These are phyloP conservation scores for Penicillium steckii DNA, from an alignment of 495 filamentous ascomycete genomes.

Conservation along the genomic window DNA sequence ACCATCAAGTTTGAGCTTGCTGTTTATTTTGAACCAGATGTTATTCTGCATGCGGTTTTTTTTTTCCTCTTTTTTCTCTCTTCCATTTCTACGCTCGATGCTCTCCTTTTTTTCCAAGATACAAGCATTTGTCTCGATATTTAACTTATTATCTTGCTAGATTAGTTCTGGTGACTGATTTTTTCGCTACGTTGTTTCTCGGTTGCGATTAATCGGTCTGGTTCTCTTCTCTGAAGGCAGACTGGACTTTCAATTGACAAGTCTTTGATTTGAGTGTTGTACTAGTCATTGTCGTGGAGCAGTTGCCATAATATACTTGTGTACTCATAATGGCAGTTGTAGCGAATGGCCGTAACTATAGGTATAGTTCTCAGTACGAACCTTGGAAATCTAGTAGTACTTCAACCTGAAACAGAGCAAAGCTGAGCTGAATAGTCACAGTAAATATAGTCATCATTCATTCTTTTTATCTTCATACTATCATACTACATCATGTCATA, in stretches of 20 bases:
- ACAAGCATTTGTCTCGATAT: background rate
- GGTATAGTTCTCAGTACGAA: no score
- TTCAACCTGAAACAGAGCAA: no score
- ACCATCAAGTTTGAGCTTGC: background rate
- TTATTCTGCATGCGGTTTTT: background rate
- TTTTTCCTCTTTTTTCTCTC: no score
- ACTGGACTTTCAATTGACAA: constrained; percentile 16
- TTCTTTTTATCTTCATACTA: constrained; percentile 3
- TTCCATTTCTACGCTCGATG: background rate
- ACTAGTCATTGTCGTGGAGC: background rate
- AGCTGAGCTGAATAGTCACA: no score
- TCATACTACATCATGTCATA: constrained; percentile 14
- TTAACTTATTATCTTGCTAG: background rate
- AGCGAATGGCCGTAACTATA: no score
- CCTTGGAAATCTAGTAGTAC: background rate
- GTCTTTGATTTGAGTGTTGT: constrained; percentile 8
- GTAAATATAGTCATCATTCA: constrained; percentile 9
- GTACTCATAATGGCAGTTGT: no score
- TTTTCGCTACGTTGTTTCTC: no score
- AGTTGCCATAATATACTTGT: no score
- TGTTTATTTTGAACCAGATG: background rate
- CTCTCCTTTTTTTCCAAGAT: background rate
- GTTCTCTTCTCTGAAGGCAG: constrained; percentile 22
- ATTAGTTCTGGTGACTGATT: no score
- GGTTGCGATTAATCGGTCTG: constrained; percentile 11